These are phyloP conservation scores for Allium fistulosum DNA, from an alignment of 106 monocot species.

Conservation along the genomic window DNA sequence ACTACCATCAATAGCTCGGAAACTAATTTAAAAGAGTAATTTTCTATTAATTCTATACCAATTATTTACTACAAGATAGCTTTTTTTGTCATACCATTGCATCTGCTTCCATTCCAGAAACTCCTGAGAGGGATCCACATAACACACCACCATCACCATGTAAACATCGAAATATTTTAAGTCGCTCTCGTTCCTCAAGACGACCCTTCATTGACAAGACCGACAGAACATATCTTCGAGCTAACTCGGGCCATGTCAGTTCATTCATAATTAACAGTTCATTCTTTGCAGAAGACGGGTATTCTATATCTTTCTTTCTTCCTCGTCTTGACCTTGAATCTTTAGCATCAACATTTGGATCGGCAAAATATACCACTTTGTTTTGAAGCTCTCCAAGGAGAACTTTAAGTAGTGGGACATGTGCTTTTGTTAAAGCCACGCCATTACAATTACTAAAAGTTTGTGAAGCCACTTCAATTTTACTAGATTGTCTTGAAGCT, in stretches of 20 bases:
- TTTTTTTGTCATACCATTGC: slow-evolving; percentile 65
- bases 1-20: too few species aligned
- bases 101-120: slow-evolving; percentile 96
- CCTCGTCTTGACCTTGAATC: slow-evolving; percentile 83
- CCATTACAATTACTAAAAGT: slow-evolving; percentile 70
- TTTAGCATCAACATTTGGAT: slow-evolving; percentile 68
- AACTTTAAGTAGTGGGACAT: slow-evolving; percentile 68
- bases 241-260: slow-evolving; percentile 95
- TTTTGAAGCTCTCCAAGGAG: slow-evolving; percentile 58
- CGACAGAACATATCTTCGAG: slow-evolving; percentile 78
- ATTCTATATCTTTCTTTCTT: slow-evolving; percentile 69
- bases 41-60: too few species aligned
- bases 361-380: slow-evolving; percentile 58
- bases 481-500: slow-evolving; percentile 43
- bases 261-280: slow-evolving; percentile 66
- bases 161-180: slow-evolving; percentile 80
- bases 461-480: slow-evolving; percentile 40
- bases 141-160: slow-evolving; percentile 93
- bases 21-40: too few species aligned
- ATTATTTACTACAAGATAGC: neutral
- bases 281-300: slow-evolving; percentile 25
- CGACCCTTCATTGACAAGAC: slow-evolving; percentile 44
- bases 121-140: slow-evolving; percentile 82
- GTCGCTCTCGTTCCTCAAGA: slow-evolving; percentile 78
- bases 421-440: slow-evolving; percentile 50